Conservation (phyloP, 2,329 filamentous ascomycete species). For the Fusarium burgessii region DNA sequence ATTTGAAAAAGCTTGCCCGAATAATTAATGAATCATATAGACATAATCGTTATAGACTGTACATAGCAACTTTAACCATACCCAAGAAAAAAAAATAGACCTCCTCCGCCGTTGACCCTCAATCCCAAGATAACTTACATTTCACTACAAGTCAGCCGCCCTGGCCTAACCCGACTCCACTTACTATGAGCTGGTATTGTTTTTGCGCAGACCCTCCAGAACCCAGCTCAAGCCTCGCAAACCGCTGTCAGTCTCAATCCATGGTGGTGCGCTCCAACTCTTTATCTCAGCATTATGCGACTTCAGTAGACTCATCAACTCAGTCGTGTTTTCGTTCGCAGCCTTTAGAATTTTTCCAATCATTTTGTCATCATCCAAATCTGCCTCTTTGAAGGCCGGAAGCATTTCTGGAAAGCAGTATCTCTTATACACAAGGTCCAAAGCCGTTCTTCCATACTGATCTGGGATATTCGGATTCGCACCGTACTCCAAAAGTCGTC, state of each 20-base stretch:
- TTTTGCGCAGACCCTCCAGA: not conserved
- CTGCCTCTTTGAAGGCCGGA: not conserved
- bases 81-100: not conserved
- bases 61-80: not conserved
- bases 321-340: slow-evolving; percentile 3
- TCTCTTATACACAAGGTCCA: not conserved
- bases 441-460: not conserved
- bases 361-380: not conserved
- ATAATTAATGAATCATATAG: not conserved
- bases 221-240: not conserved
- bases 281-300: not conserved
- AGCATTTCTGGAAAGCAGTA: not conserved
- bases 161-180: too few species aligned
- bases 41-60: not conserved
- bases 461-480: not conserved
- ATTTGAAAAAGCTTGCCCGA: slow-evolving; percentile 1
- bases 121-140: too few species aligned
- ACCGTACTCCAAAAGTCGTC: not conserved
- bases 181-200: not conserved
- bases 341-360: not conserved
- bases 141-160: not conserved
- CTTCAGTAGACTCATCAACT: not conserved
- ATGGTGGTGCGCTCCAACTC: not conserved
- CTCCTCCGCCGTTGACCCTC: not conserved
- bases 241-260: not conserved